Evolutionary conservation across 163 green algal genomes (phyloP), one percentile per base, ranked within the genome.

Genomic region (Volvox carteri): DNA sequence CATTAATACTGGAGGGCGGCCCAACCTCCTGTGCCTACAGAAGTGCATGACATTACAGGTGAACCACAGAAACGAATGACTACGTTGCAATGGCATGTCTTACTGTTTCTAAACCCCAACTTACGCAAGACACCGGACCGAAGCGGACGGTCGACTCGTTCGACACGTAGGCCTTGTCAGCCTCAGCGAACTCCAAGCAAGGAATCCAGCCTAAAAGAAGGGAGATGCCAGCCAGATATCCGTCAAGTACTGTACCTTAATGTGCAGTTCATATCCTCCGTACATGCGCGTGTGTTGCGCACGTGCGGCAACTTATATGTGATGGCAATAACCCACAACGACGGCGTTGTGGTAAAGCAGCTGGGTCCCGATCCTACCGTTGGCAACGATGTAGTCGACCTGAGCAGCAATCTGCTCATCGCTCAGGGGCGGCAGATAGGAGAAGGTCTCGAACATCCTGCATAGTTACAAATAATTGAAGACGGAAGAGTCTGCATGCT

Each of bases 391-490:
- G 96, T 99, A 99, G 91, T 97, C 92, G 42, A 99, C 97, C 95
- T 99, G 96, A 89, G 93, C 95, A 90, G 96, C 91, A 93, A 99
- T 98, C 90, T 97, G 92, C 78, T 96, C 94, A 72, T 97, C 89
- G 90, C 93, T 96, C 62, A 99, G 95, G 72, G 97, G 95, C 84
- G 98, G 98, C 92, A 99, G 96, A 97, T 97, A 99, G 84, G 96
- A 99, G 92, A 99, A 96, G 93, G 97, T 99, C 98, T 99, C 98
- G 94, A 98, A 99, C 92, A 97, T 95, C 95, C 93, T 97, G 95
- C 79, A 68, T 68, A 37, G 39, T 33, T 35, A 56, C 14, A n/a
- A 78, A 78, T 75, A 48, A 77, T 74, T 74, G 6, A 44, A 12
- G 42, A 39, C n/a, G n/a, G 62, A 74, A n/a, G 6, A n/a, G n/a